These are phyloP conservation scores for Echinosophora koreensis DNA, from an alignment of 306 rosid species.

Conservation along the genomic window DNA sequence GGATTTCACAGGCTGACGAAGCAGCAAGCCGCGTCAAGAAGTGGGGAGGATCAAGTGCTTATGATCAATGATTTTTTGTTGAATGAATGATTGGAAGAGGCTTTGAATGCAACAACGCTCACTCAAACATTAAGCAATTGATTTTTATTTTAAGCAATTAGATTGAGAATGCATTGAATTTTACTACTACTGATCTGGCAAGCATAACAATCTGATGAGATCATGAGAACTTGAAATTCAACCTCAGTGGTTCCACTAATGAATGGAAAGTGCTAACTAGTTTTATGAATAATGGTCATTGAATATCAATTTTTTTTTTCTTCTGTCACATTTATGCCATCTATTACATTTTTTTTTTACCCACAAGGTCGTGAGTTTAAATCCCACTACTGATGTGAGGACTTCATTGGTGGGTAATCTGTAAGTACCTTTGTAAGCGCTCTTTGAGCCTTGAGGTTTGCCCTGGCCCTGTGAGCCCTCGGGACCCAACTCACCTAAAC, in stretches of 20 bases:
- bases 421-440: too few relatives aligned
- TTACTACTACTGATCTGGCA: slow-evolving; percentile 1
- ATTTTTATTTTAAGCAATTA: background rate
- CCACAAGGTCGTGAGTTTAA: too few relatives aligned
- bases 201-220: background rate
- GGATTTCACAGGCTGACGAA: slow-evolving; percentile 69
- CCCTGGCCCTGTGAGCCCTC: too few relatives aligned
- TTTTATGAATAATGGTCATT: background rate
- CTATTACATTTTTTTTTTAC: too few relatives aligned
- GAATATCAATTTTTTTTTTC: too few relatives aligned
- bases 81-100: background rate
- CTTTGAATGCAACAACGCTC: background rate
- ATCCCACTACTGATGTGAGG: too few relatives aligned
- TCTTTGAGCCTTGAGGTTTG: too few relatives aligned
- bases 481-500: too few relatives aligned
- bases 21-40: slow-evolving; percentile 74
- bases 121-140: background rate
- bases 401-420: too few relatives aligned
- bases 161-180: background rate
- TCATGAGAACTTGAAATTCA: background rate
- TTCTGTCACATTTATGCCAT: too few relatives aligned
- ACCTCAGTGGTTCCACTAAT: background rate
- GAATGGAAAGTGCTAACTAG: background rate
- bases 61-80: slow-evolving; percentile 35
- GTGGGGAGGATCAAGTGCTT: slow-evolving; percentile 71